These are phyloP conservation scores for Eucalyptus cloeziana DNA, from an alignment of 345 rosid species.

Conservation along the genomic window DNA sequence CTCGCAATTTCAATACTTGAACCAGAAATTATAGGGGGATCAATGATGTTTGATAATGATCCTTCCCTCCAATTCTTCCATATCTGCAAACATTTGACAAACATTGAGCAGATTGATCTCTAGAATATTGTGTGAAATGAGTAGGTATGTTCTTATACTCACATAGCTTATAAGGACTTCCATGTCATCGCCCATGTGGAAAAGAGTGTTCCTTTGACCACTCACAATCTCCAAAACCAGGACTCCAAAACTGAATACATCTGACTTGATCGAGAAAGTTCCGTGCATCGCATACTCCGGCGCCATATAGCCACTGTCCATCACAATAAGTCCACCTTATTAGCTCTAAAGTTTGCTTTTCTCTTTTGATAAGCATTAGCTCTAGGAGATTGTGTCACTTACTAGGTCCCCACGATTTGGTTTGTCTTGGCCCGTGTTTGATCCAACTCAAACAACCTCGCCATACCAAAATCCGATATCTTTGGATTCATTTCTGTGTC, in stretches of 20 bases:
- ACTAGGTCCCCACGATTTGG: slow-evolving; percentile 27
- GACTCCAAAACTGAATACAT: slow-evolving; percentile 44
- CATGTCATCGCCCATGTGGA: background rate
- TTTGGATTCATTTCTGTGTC: slow-evolving; percentile 25
- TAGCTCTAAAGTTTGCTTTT: background rate
- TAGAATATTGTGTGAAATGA: background rate
- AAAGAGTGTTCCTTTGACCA: slow-evolving; percentile 17
- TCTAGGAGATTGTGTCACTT: background rate
- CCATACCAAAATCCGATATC: slow-evolving; percentile 43
- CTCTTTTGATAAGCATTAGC: background rate
- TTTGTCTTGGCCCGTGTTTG: slow-evolving; percentile 17
- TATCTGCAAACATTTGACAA: slow-evolving; percentile 5
- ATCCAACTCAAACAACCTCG: slow-evolving; percentile 19
- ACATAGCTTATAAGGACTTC: slow-evolving; percentile 24
- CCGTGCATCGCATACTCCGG: slow-evolving; percentile 43
- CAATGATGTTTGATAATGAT: slow-evolving; percentile 9
- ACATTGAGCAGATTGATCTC: background rate
- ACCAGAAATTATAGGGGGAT: slow-evolving; percentile 10
- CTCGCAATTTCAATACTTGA: slow-evolving; percentile 20
- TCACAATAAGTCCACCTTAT: background rate
- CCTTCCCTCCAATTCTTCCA: slow-evolving; percentile 54
- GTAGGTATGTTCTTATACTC: background rate
- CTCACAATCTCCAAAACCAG: slow-evolving; percentile 35
- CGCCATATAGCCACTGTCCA: slow-evolving; percentile 29
- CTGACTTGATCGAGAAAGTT: slow-evolving; percentile 32